Evolutionary conservation across 2,329 filamentous ascomycete species (phyloP), one percentile per base, ranked within the genome.

Genomic region (Aspergillus fructus): DNA sequence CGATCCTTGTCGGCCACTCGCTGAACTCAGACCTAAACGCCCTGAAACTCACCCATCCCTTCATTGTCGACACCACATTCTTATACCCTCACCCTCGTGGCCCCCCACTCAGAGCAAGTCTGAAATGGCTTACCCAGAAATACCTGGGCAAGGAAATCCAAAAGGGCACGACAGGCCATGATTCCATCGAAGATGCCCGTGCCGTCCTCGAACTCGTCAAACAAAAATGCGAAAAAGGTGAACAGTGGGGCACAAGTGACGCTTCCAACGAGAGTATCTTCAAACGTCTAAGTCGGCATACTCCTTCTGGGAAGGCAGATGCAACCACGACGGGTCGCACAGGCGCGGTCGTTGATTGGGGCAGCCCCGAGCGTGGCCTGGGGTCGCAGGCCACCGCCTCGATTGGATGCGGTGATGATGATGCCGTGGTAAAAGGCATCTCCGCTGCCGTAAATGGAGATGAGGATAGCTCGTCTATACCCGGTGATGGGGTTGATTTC

Each of bases 221-320:
- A 74, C 88, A 93, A 70, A 99, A 99, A 74, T 97, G 93, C 72
- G 93, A 97, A 73, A 94, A 90, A 75, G 94, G 94, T 41, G 90
- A 89, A 62, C 76, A 81, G 23, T 99, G 93, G 90, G 94, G 91
- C 37, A 89, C 88, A 0, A 85, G 85, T 49, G 91, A 96, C 43
- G 83, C 86, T 2, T 87, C 87, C 46, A 88, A 87, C 41, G 94
- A 99, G 76, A 93, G 91, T 64, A 86, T 99, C 49, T 99, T 97
- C 79, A 89, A 88, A 64, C 86, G 93, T 9, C 81, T 99, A 4
- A 84, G 82, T 3, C 82, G 87, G 45, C 79, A 85, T 15, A 72
- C 76, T 23, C 72, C 74, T 50, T 64, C 72, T 15, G 72, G 74
- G 41, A 79, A 79, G 66, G 69, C 52, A 62, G 70, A 57, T 61